Base-by-base conservation (phyloP, 1,139 yeast species). In the Lodderomyces theae region DNA sequence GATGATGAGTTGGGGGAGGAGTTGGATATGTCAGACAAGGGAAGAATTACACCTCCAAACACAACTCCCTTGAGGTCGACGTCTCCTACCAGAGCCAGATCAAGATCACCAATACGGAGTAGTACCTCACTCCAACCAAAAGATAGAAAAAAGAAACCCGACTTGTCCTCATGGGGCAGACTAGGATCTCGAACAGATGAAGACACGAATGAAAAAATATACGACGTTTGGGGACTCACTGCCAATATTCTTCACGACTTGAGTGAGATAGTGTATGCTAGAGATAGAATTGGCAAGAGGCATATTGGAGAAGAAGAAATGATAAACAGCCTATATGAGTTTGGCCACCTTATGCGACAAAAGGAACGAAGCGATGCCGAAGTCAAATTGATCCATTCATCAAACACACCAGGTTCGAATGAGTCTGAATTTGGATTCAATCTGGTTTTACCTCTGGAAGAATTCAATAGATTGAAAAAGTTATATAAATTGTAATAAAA, bases 151-250 rank as follows among this genome's bases (percentile, higher is more conserved):
- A 40, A 34, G 34, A 46, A 40, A 41, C 39, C 42, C 21, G 40
- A 42, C 34, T 44, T 42, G 40, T 37, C 42, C 34, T 44, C 44
- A 17, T 72, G 77, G 77, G 77, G 77, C 2, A 56, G 69, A 44
- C 51, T 61, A 29, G 78, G 78, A 1, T 59, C 72, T 12, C 53
- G 76, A 39, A 51, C 68, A 19, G 64, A 68, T 44, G 55, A 65
- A 6, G 60, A 51, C 12, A 66, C 74, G 8, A 64, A 69, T 45
- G 69, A 69, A 43, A 67, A 66, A 47, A 63, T 74, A 34, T 77
- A 84, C 54, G 86, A 85, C 52, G 86, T 89, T 3, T 89, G 96
- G 97, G 96, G 97, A 0, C 63, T 89, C 36, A 89, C 96, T 0
- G 96, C 96, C 3, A 85, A 86, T 52, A 86, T 89, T 7, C 61